A percentile compares a stretch with the other conserved stretches of the same genome.
phyloP scores from a whole-genome alignment of 2,329 filamentous ascomycete genomes.

The Apiospora rasikravindrae region DNA sequence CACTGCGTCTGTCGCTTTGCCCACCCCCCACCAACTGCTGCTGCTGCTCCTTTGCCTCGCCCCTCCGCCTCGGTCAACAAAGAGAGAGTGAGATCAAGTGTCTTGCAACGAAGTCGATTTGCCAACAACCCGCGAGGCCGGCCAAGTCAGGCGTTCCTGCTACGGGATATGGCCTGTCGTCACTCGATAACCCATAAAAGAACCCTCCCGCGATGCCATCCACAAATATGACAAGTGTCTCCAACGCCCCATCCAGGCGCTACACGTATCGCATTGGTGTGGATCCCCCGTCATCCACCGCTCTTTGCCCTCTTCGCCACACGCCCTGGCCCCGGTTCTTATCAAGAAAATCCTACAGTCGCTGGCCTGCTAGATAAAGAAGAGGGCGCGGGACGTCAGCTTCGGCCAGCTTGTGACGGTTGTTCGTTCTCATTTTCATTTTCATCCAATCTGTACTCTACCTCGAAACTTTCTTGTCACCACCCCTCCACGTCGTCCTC shows the following conservation, averaged over 20 bases:
- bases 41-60: background rate
- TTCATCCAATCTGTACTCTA: background rate
- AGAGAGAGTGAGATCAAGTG: background rate
- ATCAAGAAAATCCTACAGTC: background rate
- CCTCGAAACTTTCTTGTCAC: background rate
- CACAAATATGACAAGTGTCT: slow-evolving; percentile 15
- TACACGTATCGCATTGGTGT: slow-evolving; percentile 10
- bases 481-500: background rate
- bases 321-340: slow-evolving; percentile 10
- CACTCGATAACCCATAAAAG: slow-evolving; percentile 12
- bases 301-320: slow-evolving; percentile 17
- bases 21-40: background rate
- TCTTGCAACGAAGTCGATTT: background rate
- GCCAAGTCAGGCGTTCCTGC: no score
- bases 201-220: background rate
- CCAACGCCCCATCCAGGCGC: slow-evolving; percentile 10
- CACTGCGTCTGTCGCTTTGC: background rate
- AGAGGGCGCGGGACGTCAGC: slow-evolving; percentile 1
- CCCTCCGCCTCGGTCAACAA: background rate
- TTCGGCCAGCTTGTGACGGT: background rate
- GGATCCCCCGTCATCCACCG: slow-evolving; percentile 12
- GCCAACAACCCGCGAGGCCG: background rate
- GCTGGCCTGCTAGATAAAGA: slow-evolving; percentile 4
- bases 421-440: background rate
- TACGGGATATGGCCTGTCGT: background rate